phyloP scores from a whole-genome alignment of 805 yeast genomes.

The Grigorovia transvaalensis region DNA sequence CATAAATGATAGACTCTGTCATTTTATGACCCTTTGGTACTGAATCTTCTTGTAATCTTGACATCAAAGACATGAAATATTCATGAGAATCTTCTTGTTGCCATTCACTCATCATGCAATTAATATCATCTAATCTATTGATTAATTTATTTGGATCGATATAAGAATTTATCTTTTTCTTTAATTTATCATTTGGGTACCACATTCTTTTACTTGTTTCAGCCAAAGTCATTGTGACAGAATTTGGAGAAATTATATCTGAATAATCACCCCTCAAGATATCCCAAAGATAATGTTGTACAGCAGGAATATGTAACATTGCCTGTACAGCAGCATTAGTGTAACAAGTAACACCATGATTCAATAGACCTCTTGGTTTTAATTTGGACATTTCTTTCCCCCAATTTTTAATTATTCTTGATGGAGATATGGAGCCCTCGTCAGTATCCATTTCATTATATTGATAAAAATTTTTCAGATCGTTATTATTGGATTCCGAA shows the following conservation, averaged over 20 bases:
- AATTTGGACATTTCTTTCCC: slow-evolving; percentile 34
- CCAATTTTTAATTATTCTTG: slow-evolving; percentile 65
- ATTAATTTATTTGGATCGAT: slow-evolving; percentile 71
- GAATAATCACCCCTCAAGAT: slow-evolving; percentile 46
- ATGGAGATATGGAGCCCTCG: slow-evolving; percentile 51
- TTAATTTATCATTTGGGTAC: slow-evolving; percentile 37
- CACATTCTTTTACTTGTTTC: slow-evolving; percentile 63
- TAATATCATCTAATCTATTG: slow-evolving; percentile 65
- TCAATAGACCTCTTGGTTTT: slow-evolving; percentile 62
- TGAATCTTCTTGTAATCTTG: slow-evolving; percentile 82
- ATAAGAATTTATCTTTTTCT: slow-evolving; percentile 30
- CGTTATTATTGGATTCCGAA: not conserved
- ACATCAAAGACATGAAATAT: slow-evolving; percentile 84
- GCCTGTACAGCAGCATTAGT: slow-evolving; percentile 93
- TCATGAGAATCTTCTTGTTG: slow-evolving; percentile 98
- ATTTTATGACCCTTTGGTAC: slow-evolving; percentile 85
- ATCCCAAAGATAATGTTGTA: slow-evolving; percentile 71
- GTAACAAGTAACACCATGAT: slow-evolving; percentile 94
- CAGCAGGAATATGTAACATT: slow-evolving; percentile 80
- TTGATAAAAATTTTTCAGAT: slow-evolving; percentile 40
- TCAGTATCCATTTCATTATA: slow-evolving; percentile 50
- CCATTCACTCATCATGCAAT: slow-evolving; percentile 96
- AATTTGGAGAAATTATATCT: slow-evolving; percentile 37
- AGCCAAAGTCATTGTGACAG: slow-evolving; percentile 59
- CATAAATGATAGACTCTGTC: slow-evolving; percentile 73